These are phyloP conservation scores for Aethionema arabicum DNA, from an alignment of 345 rosid genomes.

Conservation along the genomic window DNA sequence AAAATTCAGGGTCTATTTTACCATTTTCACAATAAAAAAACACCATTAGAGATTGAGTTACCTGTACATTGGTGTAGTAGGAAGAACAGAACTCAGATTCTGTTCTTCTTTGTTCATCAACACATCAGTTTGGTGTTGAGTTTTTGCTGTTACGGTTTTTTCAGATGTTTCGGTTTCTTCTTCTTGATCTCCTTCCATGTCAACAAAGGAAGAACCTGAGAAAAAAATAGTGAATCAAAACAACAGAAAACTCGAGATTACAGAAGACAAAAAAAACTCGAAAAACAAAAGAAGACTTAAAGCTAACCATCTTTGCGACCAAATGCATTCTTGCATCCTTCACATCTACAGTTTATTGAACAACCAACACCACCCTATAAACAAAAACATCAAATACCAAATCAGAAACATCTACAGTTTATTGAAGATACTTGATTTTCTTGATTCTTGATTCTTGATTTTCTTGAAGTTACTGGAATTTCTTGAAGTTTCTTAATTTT, in stretches of 20 bases:
- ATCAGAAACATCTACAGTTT: neutral
- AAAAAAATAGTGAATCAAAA: slow-evolving; percentile 14
- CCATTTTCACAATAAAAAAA: too few species aligned
- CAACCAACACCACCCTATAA: slow-evolving; percentile 93
- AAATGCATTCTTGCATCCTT: slow-evolving; percentile 91
- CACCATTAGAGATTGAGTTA: slow-evolving; percentile 16
- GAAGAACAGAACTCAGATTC: slow-evolving; percentile 49
- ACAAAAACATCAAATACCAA: slow-evolving; percentile 16
- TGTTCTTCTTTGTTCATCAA: slow-evolving; percentile 52
- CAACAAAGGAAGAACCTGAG: slow-evolving; percentile 57
- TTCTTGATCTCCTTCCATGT: slow-evolving; percentile 55
- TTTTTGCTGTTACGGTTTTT: slow-evolving; percentile 36
- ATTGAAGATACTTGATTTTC: neutral
- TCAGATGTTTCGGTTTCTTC: slow-evolving; percentile 64
- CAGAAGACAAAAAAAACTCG: neutral
- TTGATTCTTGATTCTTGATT: neutral
- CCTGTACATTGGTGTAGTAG: slow-evolving; percentile 78
- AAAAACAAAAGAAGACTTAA: slow-evolving; percentile 21
- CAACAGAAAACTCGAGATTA: neutral
- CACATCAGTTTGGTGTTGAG: slow-evolving; percentile 45
- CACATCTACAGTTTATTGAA: slow-evolving; percentile 94
- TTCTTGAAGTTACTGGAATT: slow-evolving; percentile 19
- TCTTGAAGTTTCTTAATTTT: too few species aligned
- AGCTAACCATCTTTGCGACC: slow-evolving; percentile 91
- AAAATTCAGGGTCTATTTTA: too few species aligned